Percentiles rank a stretch among this genome's conserved stretches.
phyloP scores from a whole-genome alignment of 2,329 filamentous ascomycete species.

The Cryphonectria naterciae region DNA sequence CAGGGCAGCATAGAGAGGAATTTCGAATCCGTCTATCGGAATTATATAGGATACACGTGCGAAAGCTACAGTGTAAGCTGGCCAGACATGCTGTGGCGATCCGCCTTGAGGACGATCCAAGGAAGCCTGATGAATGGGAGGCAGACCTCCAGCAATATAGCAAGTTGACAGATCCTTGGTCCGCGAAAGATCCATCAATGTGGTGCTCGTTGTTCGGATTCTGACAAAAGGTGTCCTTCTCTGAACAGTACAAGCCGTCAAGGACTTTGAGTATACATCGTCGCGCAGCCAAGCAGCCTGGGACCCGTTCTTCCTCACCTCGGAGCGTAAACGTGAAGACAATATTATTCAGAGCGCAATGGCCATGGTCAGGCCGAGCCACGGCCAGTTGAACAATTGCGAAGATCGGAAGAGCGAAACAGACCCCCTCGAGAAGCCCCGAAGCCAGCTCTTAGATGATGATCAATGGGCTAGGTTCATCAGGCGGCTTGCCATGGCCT shows the following conservation, averaged over 20 bases:
- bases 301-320: background rate
- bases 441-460: background rate
- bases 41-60: conserved; percentile 14
- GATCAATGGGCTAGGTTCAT: background rate
- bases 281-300: background rate
- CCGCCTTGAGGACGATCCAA: background rate
- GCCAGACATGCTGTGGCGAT: conserved; percentile 8
- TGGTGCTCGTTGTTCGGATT: background rate
- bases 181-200: background rate
- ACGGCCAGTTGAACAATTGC: background rate
- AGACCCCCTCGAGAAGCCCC: background rate
- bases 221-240: background rate
- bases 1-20: background rate
- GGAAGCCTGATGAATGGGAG: conserved; percentile 6
- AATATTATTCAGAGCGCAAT: background rate
- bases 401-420: background rate
- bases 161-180: background rate
- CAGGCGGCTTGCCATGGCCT: background rate
- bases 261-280: conserved; percentile 17
- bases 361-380: background rate
- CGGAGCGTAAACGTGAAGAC: background rate
- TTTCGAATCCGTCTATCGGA: conserved; percentile 12
- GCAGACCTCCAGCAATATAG: background rate
- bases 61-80: conserved; percentile 10
- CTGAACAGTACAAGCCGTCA: conserved; percentile 8